These are phyloP conservation scores for Davidsoniella virescens DNA, from an alignment of 2,329 filamentous ascomycete species.

Conservation along the genomic window DNA sequence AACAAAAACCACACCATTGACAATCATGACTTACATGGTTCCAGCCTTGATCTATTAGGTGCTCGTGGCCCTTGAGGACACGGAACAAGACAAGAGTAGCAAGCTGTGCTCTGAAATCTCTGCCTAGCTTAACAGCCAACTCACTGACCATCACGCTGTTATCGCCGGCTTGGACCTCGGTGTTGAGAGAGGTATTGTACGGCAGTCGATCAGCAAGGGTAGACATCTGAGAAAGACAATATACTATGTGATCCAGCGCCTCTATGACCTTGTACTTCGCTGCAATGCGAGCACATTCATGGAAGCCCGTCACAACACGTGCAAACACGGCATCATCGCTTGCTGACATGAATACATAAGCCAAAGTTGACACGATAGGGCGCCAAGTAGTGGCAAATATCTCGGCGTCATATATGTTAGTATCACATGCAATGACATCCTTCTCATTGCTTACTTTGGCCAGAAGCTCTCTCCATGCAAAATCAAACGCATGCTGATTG, in stretches of 20 bases:
- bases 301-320: conserved; percentile 83
- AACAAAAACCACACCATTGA: conserved; percentile 2
- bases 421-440: conserved; percentile 62
- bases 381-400: conserved; percentile 97
- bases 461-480: conserved; percentile 90
- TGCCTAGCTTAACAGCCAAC: conserved; percentile 84
- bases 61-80: conserved; percentile 73
- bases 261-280: conserved; percentile 69
- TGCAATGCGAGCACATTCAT: conserved; percentile 88
- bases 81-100: conserved; percentile 92
- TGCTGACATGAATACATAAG: conserved; percentile 97
- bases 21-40: conserved; percentile 42
- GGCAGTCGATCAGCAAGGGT: conserved; percentile 61
- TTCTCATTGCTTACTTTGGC: conserved; percentile 66
- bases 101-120: conserved; percentile 84
- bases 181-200: conserved; percentile 78
- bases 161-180: conserved; percentile 81
- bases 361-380: conserved; percentile 83
- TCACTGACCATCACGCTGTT: conserved; percentile 98
- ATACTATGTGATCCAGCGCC: conserved; percentile 83
- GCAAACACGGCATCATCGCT: conserved; percentile 93
- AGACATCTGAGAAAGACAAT: conserved; percentile 78
- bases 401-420: conserved; percentile 89
- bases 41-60: conserved; percentile 61
- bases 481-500: conserved; percentile 90